Base-by-base conservation (phyloP, 305 asterid genomes). In the Fraxinus ornus region DNA sequence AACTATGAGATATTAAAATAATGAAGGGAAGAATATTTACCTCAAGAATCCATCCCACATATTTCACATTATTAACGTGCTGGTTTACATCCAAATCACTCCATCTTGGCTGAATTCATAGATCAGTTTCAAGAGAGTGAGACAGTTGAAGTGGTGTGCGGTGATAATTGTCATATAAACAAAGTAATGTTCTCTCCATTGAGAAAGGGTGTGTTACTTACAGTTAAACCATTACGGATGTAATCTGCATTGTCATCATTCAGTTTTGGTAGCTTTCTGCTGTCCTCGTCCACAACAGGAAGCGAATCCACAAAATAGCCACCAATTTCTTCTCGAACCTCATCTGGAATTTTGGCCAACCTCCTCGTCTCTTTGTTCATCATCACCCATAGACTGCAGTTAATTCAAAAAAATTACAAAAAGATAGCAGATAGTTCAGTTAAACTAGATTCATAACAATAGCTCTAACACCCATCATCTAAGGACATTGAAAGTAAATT, bases 31-130 rank as follows among this genome's bases (percentile, higher is more conserved):
- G 78, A 83, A 21, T 17, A 52, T 77, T 79, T 86, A 94, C 99
- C 98, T 96, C 99, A 75, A 96, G 95, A 89, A 96, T 91, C 99
- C 99, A 96, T 80, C 95, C 97, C 78, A 96, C 87, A 81, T 96
- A 96, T 85, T 96, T 96, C 83, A 96, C 99, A 84, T 96, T 96
- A 83, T 96, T 96, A 88, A 96, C 99, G 84, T 96, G 99, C 86
- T 91, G 98, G 87, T 96, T 96, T 30, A 94, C 95, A 88, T 96
- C 98, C 30, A 96, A 87, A 81, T 96, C 99, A 47, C 90, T 89
- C 99, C 99, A 96, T 84, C 89, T 91, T 80, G 98, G 97, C 99
- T 96, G 97, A 87, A 86, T 24, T 62, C 47, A 78, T 39, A 86
- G 47, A 79, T 57, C 41, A 87, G 60, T 19, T 30, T 70, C 82